These are phyloP conservation scores for Neurospora sublineolata DNA, from an alignment of 495 filamentous ascomycete genomes.

Conservation along the genomic window DNA sequence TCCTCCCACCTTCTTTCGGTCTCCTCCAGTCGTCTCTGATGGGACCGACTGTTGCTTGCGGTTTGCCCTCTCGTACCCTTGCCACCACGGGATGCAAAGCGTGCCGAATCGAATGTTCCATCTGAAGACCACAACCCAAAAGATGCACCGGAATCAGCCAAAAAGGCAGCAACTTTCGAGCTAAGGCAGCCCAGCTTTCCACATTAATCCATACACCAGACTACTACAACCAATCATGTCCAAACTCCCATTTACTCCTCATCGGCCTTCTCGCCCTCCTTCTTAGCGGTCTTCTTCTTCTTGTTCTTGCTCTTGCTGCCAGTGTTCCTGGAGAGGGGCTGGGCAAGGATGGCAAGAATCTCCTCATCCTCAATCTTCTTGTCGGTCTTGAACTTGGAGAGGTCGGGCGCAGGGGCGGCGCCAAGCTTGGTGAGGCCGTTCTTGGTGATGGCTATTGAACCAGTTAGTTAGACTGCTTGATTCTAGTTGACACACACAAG, in stretches of 20 bases:
- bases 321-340: slow-evolving; percentile 64
- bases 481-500: background rate
- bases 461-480: slow-evolving; percentile 8
- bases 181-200: background rate
- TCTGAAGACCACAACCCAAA: background rate
- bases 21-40: background rate
- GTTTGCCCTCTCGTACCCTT: background rate
- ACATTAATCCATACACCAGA: background rate
- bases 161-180: background rate
- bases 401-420: slow-evolving; percentile 57
- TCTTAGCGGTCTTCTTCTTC: slow-evolving; percentile 61
- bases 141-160: background rate
- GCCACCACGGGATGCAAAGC: background rate
- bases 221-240: background rate
- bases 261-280: slow-evolving; percentile 43
- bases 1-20: background rate
- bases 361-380: slow-evolving; percentile 98
- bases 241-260: slow-evolving; percentile 6
- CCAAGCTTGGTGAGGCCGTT: slow-evolving; percentile 82
- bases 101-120: background rate
- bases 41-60: background rate
- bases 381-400: slow-evolving; percentile 75
- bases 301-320: slow-evolving; percentile 87
- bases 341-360: slow-evolving; percentile 83
- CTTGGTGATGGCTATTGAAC: slow-evolving; percentile 80